Percentiles rank a stretch among this genome's conserved stretches.
Evolutionary conservation across 2,329 filamentous ascomycete species (phyloP).

Genomic region (Pestalotiopsis sp.): DNA sequence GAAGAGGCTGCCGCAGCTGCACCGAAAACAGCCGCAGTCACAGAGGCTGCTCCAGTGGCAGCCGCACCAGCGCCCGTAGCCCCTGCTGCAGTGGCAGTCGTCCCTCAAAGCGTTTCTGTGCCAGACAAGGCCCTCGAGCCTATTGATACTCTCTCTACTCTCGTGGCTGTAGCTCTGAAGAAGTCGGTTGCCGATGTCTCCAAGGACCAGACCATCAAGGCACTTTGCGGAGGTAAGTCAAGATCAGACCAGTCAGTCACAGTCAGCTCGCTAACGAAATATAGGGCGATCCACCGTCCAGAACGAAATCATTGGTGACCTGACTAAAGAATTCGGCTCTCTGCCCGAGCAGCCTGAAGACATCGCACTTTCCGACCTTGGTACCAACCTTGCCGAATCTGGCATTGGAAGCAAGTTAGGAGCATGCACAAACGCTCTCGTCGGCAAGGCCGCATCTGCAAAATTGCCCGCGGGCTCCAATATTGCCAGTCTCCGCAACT

Average conservation of each 20-base stretch:
- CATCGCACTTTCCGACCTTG: constrained; percentile 35
- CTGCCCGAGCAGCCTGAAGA: constrained; percentile 43
- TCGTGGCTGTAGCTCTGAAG: constrained; percentile 34
- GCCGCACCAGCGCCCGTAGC: neutral
- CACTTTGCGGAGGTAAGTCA: constrained; percentile 31
- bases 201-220: constrained; percentile 33
- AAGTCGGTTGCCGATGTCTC: constrained; percentile 28
- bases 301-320: constrained; percentile 47
- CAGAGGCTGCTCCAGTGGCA: neutral
- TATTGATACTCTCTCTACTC: constrained; percentile 26
- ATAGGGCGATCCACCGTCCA: constrained; percentile 44
- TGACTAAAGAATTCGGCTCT: constrained; percentile 41
- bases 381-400: constrained; percentile 28
- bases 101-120: neutral
- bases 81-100: neutral
- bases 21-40: constrained; percentile 11
- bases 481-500: constrained; percentile 7
- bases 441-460: constrained; percentile 22
- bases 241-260: too few species aligned
- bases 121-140: constrained; percentile 21
- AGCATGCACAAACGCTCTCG: constrained; percentile 21
- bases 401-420: constrained; percentile 34
- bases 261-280: neutral
- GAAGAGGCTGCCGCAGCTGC: constrained; percentile 2
- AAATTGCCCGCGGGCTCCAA: constrained; percentile 14